phyloP scores from a whole-genome alignment of 768 basidiomycete species.

The Tremella fuciformis region DNA sequence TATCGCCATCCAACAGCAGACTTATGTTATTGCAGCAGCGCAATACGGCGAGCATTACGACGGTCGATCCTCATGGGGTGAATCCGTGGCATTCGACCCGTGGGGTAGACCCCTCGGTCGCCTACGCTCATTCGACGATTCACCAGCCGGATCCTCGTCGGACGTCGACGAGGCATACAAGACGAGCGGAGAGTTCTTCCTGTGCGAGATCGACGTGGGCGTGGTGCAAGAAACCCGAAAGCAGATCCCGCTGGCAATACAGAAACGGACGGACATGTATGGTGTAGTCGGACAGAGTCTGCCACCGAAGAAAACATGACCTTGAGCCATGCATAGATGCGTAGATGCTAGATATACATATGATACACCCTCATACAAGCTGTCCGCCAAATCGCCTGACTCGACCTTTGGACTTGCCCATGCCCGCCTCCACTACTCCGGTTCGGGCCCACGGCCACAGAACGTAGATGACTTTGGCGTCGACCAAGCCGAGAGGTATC shows the following conservation, averaged over 20 bases:
- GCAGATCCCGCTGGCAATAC: constrained; percentile 42
- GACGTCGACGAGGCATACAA: constrained; percentile 22
- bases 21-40: constrained; percentile 44
- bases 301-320: neutral
- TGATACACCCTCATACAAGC: neutral
- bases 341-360: constrained; percentile 3
- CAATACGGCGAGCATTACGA: constrained; percentile 45
- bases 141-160: constrained; percentile 16
- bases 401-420: constrained; percentile 40
- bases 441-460: constrained; percentile 47
- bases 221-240: constrained; percentile 28
- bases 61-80: constrained; percentile 44
- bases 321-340: neutral
- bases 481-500: constrained; percentile 51
- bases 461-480: constrained; percentile 44
- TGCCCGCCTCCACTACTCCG: constrained; percentile 30
- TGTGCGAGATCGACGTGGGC: constrained; percentile 34
- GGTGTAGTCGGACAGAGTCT: constrained; percentile 26
- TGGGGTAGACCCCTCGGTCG: constrained; percentile 45
- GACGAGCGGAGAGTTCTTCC: constrained; percentile 29
- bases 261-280: constrained; percentile 43
- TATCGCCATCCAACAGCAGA: constrained; percentile 42
- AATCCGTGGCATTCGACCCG: constrained; percentile 43
- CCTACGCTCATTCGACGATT: constrained; percentile 40
- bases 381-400: constrained; percentile 18